Percentiles rank a stretch among this genome's conserved stretches.
Evolutionary conservation across 202 grass and related monocot species (phyloP).

Genomic region (Setaria viridis): DNA sequence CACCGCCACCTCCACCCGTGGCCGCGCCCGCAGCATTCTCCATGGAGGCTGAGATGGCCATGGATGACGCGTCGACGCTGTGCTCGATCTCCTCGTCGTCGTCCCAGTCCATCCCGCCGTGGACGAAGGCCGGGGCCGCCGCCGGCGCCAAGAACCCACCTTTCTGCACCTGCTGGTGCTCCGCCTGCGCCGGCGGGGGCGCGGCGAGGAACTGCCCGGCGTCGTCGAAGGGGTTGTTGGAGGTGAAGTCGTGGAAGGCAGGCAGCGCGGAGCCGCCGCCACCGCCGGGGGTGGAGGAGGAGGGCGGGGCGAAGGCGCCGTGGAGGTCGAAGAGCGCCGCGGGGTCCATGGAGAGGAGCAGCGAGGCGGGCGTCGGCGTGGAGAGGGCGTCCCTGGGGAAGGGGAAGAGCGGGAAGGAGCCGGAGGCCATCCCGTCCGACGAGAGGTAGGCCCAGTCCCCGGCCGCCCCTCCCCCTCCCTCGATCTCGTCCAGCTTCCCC

Average conservation of each 20-base stretch:
- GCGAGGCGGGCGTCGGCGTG: slow-evolving; percentile 42
- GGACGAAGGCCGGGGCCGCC: slow-evolving; percentile 5
- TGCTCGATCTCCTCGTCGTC: slow-evolving; percentile 63
- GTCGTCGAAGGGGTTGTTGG: slow-evolving; percentile 60
- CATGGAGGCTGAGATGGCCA: slow-evolving; percentile 46
- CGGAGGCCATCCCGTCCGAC: slow-evolving; percentile 39
- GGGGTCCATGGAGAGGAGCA: slow-evolving; percentile 56
- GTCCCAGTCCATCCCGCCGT: slow-evolving; percentile 42
- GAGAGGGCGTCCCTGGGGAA: slow-evolving; percentile 52
- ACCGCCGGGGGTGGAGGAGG: not conserved
- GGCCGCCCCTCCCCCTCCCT: not conserved
- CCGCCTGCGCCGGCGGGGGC: slow-evolving; percentile 30
- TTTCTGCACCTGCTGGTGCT: slow-evolving; percentile 16
- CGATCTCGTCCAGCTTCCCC: slow-evolving; percentile 50
- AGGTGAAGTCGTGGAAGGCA: slow-evolving; percentile 53
- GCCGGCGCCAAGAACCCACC: slow-evolving; percentile 37
- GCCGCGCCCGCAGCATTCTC: slow-evolving; percentile 48
- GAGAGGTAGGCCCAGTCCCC: slow-evolving; percentile 51
- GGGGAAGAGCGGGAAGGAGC: slow-evolving; percentile 45
- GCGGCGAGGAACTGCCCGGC: slow-evolving; percentile 47
- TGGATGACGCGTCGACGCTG: slow-evolving; percentile 67
- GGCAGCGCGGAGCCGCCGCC: slow-evolving; percentile 10
- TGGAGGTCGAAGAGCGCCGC: slow-evolving; percentile 53
- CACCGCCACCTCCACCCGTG: not conserved
- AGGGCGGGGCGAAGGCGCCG: slow-evolving; percentile 43